Evolutionary conservation across 768 basidiomycete genomes (phyloP), one percentile per base, ranked within the genome.

Genomic region (Jaapia argillacea): DNA sequence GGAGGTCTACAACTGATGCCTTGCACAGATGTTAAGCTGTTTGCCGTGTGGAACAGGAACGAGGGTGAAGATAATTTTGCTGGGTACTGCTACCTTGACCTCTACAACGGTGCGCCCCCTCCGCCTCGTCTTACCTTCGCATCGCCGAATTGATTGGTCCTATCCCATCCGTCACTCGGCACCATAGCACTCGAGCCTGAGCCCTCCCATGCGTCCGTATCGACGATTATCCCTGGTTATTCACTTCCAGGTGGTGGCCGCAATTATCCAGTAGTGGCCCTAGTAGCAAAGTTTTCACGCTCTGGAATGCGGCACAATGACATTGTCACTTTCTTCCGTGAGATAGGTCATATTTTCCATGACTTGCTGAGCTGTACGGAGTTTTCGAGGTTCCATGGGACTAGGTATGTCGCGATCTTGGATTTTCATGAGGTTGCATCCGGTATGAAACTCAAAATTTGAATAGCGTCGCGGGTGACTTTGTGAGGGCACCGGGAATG

Each of bases 241-340:
- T 66, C 72, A 36, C 67, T 62, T 20, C 47, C 71, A 0, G 62
- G 75, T 44, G 80, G 79, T 35, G 69, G 69, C 40, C 72, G 84
- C 24, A 69, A 69, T 56, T 89, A 87, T 58, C 88, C 88, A 2
- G 59, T 87, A 40, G 61, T 80, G 1, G 82, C 83, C 3, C 91
- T 92, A 88, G 90, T 92, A 5, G 89, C 90, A 27, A 92, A 91
- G 58, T 72, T 93, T 6, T 85, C 89, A 3, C 92, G 92, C 56
- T 86, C 86, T 16, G 65, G 89, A 26, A 85, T 93, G 86, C 67
- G 75, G n/a, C 86, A 90, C 48, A 79, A 82, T 51, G 85, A 89
- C 45, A 87, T 88, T 1, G 86, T 87, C 10, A 92, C 88, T 0
- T 88, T 91, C 65, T 89, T 91, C 75, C 89, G 91, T 51, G 89